A percentile compares a stretch with the other conserved stretches of the same genome.
Evolutionary conservation across 768 basidiomycete genomes (phyloP).

Genomic region (Hysterangium stoloniferum): DNA sequence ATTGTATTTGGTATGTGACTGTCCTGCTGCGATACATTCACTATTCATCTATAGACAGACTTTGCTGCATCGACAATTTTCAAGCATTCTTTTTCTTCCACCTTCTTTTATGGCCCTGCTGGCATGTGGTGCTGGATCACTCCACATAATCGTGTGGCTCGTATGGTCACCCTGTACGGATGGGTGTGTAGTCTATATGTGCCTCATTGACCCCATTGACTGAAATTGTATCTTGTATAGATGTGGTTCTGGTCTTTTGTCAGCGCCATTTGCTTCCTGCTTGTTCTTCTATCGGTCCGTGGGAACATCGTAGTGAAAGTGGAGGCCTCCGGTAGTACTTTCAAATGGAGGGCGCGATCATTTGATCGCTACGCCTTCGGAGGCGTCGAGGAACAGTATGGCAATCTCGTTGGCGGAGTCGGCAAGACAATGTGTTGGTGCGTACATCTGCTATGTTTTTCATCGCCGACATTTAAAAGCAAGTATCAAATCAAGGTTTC

Average conservation of each 20-base stretch:
- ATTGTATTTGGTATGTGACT: slow-evolving; percentile 39
- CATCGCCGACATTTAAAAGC: background rate
- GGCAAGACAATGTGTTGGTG: slow-evolving; percentile 67
- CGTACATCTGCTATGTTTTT: slow-evolving; percentile 33
- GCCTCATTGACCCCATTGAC: background rate
- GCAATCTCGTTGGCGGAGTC: slow-evolving; percentile 52
- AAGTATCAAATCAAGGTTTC: slow-evolving; percentile 6
- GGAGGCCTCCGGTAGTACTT: slow-evolving; percentile 31
- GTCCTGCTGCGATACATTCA: background rate
- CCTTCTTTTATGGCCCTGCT: slow-evolving; percentile 43
- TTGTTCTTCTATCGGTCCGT: slow-evolving; percentile 54
- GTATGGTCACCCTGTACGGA: slow-evolving; percentile 4
- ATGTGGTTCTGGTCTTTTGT: slow-evolving; percentile 50
- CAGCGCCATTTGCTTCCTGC: slow-evolving; percentile 48
- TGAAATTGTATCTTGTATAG: slow-evolving; percentile 26
- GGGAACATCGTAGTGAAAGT: slow-evolving; percentile 45
- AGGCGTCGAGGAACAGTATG: slow-evolving; percentile 39
- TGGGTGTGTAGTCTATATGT: background rate
- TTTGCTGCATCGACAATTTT: slow-evolving; percentile 23
- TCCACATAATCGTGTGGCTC: background rate
- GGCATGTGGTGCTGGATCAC: slow-evolving; percentile 33
- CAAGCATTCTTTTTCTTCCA: slow-evolving; percentile 28
- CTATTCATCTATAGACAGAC: slow-evolving; percentile 13
- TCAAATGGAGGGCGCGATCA: slow-evolving; percentile 38
- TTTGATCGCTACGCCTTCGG: slow-evolving; percentile 34